Base-by-base conservation (phyloP, 139 green algal genomes). In the Chlorella sp. region DNA sequence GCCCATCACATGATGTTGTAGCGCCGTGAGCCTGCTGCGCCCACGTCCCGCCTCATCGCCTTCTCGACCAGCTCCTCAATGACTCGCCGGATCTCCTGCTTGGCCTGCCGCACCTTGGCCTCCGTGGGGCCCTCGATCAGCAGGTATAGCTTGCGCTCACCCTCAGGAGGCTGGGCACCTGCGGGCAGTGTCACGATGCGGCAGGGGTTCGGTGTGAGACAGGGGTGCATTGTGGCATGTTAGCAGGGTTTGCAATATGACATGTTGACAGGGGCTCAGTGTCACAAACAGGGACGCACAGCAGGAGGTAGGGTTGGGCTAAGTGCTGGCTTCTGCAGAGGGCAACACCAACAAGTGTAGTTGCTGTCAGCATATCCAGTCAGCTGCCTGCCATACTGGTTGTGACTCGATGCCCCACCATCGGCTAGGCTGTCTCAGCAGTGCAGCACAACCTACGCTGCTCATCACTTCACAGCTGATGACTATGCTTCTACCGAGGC, bases 61-160 rank as follows among this genome's bases (percentile, higher is more conserved):
- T n/a, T n/a, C n/a, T n/a, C n/a, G n/a, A n/a, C n/a, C n/a, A n/a
- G n/a, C n/a, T n/a, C n/a, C n/a, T n/a, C n/a, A n/a, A n/a, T n/a
- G n/a, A n/a, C n/a, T n/a, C n/a, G n/a, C n/a, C n/a, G n/a, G n/a
- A n/a, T 82, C 72, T 94, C 86, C 29, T 82, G 75, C 83, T 97
- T 97, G 60, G 87, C 91, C 5, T 74, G 73, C 71, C 83, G 86
- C 31, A 97, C 91, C 5, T 77, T 59, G 2, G 70, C 55, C 79
- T 92, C 82, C 5, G 87, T 93, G 64, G 82, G 81, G 20, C 77
- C 89, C 72, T 97, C 88, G 29, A 99, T 98, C 3, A 97, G 81
- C 32, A 99, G 78, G 83, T 92, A 97, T 65, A 99, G 86, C 84
- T 97, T 97, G 55, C 91, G 83, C 77, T 99, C 92, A 6, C 90